Base-by-base conservation (phyloP, 1,139 yeast genomes). In the Yamadazyma diddensiae region DNA sequence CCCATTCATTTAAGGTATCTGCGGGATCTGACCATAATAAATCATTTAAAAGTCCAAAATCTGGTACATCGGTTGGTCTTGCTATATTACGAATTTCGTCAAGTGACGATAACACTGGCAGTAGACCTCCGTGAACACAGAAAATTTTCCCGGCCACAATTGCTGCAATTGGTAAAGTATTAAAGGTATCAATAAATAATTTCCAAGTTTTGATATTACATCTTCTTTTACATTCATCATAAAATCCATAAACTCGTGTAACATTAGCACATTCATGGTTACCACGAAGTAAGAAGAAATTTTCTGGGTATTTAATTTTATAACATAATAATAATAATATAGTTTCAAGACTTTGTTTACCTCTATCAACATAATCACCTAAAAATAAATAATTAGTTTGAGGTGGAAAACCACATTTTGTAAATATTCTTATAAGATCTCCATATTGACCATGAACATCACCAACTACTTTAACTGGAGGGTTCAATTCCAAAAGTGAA, bases 361-460 rank as follows among this genome's bases (percentile, higher is more conserved):
- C 98, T 45, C 98, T 74, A 61, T 92, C 98, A 29, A 92, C 98
- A 55, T 92, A 92, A 59, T 92, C 98, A 11, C 98, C 98, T 35
- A 92, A 60, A 49, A 92, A 90, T 41, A 92, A 66, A 60, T 88
- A 92, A 57, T 92, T 92, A 13, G 96, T 78, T 41, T 85, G 78
- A 3, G 98, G 98, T n/a, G 98, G 98, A 61, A 87, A 92, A 15
- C 97, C 98, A 65, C 97, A 90, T 65, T 86, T 87, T 30, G 94
- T 88, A 59, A 92, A 92, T 46, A 92, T 73, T 45, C 97, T 76
- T 43, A 92, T 80, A 47, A 92, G 66, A 59, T 92, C 98, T 33
- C 88, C 85, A 59, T 82, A 92, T 57, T 92, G 98, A 13, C 98
- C 97, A 59, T 92, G 98, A 23, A 92, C 95, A 56, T 92, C 98